These are phyloP conservation scores for Nakaseomyces bracarensis DNA, from an alignment of 1,139 yeast genomes.

Conservation along the genomic window DNA sequence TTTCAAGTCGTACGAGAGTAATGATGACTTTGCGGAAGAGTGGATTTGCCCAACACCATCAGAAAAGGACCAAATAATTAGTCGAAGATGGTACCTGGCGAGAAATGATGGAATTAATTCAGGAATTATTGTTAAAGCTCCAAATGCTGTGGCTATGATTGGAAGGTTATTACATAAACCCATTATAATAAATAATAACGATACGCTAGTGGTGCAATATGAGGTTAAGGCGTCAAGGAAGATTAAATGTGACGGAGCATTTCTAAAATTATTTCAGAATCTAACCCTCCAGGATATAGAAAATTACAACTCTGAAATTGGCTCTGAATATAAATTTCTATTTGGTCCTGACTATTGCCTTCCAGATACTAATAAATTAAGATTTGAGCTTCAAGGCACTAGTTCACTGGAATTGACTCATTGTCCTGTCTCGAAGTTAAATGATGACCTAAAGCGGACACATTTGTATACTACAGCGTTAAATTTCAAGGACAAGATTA, in stretches of 20 bases:
- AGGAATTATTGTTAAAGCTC: slow-evolving; percentile 12
- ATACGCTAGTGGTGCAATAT: slow-evolving; percentile 75
- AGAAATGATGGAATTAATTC: too few species aligned
- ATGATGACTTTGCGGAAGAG: slow-evolving; percentile 11
- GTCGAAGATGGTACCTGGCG: slow-evolving; percentile 13
- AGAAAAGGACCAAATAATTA: background rate
- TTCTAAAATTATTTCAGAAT: slow-evolving; percentile 57
- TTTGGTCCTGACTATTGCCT: slow-evolving; percentile 96
- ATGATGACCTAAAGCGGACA: slow-evolving; percentile 40
- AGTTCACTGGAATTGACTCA: slow-evolving; percentile 13
- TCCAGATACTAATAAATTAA: slow-evolving; percentile 58
- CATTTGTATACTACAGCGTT: slow-evolving; percentile 72
- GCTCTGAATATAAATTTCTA: slow-evolving; percentile 75
- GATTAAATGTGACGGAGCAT: slow-evolving; percentile 80
- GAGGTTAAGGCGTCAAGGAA: slow-evolving; percentile 79
- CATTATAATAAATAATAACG: slow-evolving; percentile 36
- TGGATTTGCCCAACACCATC: slow-evolving; percentile 14
- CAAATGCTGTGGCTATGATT: slow-evolving; percentile 15
- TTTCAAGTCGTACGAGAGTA: slow-evolving; percentile 14
- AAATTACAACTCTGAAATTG: slow-evolving; percentile 38
- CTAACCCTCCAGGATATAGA: slow-evolving; percentile 38
- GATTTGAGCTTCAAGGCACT: slow-evolving; percentile 40
- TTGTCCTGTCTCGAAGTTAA: slow-evolving; percentile 53
- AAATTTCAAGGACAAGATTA: slow-evolving; percentile 48
- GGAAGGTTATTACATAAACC: slow-evolving; percentile 14